Base-by-base conservation (phyloP, 202 grass and related monocot genomes). In the Bolboschoenoplectus hybrid region DNA sequence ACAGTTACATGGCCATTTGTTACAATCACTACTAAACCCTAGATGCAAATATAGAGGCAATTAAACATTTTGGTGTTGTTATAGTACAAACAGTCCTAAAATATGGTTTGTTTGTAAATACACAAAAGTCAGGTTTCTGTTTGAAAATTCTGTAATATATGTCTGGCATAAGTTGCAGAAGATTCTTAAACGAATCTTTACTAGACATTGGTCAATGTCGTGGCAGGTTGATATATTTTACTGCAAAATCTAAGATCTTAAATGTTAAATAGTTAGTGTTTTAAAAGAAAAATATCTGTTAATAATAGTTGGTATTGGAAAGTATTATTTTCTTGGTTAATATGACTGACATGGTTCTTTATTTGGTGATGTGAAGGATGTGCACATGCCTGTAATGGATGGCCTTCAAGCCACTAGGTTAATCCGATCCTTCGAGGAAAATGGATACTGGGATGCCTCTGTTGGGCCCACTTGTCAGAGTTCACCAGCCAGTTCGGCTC, bases 321-420 rank as follows among this genome's bases (percentile, higher is more conserved):
- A 61, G 7, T 60, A 58, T 9, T 57, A 57, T 80, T 78, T 17
- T 41, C 52, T 58, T 79, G 3, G 2, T 50, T 53, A 43, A 39
- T 80, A 61, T 55, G 53, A 41, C n/a, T 80, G 52, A 20, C 53
- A 60, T 80, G 53, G 14, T 60, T 80, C 45, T 70, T 71, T 56
- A 68, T 82, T 49, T 52, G 62, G 26, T 65, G 43, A 68, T 88
- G 78, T 46, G 52, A 85, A 97, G 95, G 95, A 97, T 93, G 91
- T 97, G 82, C 89, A 90, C 87, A 97, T 97, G 95, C 95, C 93
- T 86, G 87, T 89, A 89, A 95, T 97, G 95, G 93, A 97, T 87
- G 95, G 95, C 34, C 73, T 97, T 72, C 88, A 97, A 97, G 95
- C 95, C 81, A 95, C 95, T 75, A 95, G 69, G 88, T 89, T 92